Evolutionary conservation across 106 monocot species (phyloP).

Genomic region (Platanthera zijinensis): DNA sequence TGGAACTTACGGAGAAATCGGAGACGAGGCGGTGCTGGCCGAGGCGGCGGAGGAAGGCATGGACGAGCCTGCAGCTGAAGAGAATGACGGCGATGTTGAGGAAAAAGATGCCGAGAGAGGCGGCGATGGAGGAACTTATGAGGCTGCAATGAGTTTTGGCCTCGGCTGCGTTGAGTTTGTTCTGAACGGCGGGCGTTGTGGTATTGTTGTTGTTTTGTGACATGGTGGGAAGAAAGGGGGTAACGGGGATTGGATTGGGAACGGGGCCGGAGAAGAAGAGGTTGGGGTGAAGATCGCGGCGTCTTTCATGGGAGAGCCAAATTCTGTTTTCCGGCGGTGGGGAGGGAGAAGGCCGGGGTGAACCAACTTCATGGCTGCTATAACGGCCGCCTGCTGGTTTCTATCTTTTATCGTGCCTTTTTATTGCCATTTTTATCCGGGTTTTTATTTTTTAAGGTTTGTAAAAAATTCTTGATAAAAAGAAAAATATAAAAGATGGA

Average conservation of each 20-base stretch:
- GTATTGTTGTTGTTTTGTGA: not conserved
- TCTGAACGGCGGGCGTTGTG: not conserved
- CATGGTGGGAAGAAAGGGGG: not conserved
- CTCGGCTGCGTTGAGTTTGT: too few species aligned
- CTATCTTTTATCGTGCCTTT: too few species aligned
- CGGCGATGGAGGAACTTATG: not conserved
- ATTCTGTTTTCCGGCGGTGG: not conserved
- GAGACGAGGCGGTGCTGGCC: constrained; percentile 54
- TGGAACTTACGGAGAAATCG: constrained; percentile 21
- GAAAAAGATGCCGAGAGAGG: constrained; percentile 20
- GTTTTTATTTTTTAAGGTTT: too few species aligned
- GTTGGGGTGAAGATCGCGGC: not conserved
- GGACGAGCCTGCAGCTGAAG: constrained; percentile 33
- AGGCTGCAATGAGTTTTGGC: too few species aligned
- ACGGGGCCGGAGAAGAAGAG: not conserved
- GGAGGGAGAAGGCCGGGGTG: not conserved
- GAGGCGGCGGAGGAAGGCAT: constrained; percentile 35
- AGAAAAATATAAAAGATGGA: too few species aligned
- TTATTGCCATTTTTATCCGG: too few species aligned
- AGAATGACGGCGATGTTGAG: constrained; percentile 26
- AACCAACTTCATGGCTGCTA: not conserved
- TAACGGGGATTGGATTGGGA: not conserved
- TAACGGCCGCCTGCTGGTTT: not conserved
- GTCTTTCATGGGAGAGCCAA: not conserved
- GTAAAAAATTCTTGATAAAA: too few species aligned